Conservation (phyloP, 345 rosid species). For the Turritis glabra region DNA sequence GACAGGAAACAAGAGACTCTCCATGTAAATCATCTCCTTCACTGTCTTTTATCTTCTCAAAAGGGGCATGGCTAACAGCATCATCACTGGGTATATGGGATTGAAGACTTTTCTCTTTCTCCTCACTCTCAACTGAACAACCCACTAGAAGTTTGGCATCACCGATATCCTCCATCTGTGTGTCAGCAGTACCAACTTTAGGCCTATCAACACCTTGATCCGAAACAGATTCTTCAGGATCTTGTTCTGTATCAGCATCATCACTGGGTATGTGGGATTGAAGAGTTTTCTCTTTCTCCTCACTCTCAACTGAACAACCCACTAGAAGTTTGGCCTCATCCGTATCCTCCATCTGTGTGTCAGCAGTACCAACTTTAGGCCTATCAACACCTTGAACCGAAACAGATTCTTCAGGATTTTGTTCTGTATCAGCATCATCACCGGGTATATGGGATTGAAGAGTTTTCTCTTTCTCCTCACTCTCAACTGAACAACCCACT, state of each 20-base stretch:
- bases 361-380: neutral
- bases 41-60: constrained; percentile 11
- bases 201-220: constrained; percentile 18
- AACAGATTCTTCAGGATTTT: constrained; percentile 25
- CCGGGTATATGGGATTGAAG: neutral
- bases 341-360: constrained; percentile 29
- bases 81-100: constrained; percentile 7
- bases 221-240: constrained; percentile 21
- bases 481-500: constrained; percentile 20
- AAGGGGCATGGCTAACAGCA: neutral
- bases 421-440: constrained; percentile 18
- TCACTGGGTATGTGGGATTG: neutral
- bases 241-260: constrained; percentile 21
- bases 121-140: constrained; percentile 23
- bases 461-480: constrained; percentile 16
- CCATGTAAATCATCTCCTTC: constrained; percentile 8
- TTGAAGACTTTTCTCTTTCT: constrained; percentile 5
- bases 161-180: constrained; percentile 27
- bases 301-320: constrained; percentile 21
- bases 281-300: constrained; percentile 17
- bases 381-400: constrained; percentile 19
- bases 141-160: constrained; percentile 8
- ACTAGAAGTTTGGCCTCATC: constrained; percentile 2
- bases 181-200: constrained; percentile 5
- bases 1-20: constrained; percentile 17